phyloP scores from a whole-genome alignment of 1,284 basidiomycete genomes.

The Cryptococcus sp. region DNA sequence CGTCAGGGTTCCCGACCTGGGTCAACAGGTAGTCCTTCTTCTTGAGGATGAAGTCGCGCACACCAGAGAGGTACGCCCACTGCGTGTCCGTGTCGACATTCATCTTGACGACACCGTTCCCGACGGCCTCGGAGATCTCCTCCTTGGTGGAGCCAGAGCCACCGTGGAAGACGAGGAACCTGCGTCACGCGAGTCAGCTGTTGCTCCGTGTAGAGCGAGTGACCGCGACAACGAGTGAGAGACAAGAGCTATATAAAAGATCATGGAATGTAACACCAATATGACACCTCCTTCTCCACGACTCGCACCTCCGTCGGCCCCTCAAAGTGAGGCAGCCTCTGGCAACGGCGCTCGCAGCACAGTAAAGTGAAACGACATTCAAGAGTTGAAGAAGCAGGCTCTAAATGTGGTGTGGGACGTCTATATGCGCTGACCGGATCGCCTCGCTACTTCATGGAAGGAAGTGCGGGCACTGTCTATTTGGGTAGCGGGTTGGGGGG shows the following conservation, averaged over 20 bases:
- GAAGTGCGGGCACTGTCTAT: constrained; percentile 48
- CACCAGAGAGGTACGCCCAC: constrained; percentile 86
- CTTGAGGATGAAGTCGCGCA: constrained; percentile 79
- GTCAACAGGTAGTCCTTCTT: constrained; percentile 81
- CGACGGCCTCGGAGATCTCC: constrained; percentile 90
- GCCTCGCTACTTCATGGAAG: constrained; percentile 39
- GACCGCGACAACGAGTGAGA: background rate
- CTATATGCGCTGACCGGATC: constrained; percentile 47
- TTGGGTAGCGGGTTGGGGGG: constrained; percentile 36
- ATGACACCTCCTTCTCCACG: constrained; percentile 49
- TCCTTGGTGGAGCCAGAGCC: constrained; percentile 96
- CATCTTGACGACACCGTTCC: constrained; percentile 95
- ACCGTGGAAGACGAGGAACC: constrained; percentile 99
- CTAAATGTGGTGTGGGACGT: constrained; percentile 40
- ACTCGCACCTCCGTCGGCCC: constrained; percentile 22
- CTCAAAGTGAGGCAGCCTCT: constrained; percentile 34
- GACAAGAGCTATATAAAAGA: background rate
- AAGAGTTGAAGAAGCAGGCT: constrained; percentile 45
- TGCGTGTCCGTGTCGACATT: constrained; percentile 86
- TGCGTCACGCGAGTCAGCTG: constrained; percentile 41
- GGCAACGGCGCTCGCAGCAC: constrained; percentile 17
- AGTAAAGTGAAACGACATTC: constrained; percentile 18
- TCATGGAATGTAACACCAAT: constrained; percentile 39
- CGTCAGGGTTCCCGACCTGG: constrained; percentile 93
- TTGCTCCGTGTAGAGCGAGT: background rate